Conservation (phyloP, 768 basidiomycete genomes). For the Pholiota conissans region DNA sequence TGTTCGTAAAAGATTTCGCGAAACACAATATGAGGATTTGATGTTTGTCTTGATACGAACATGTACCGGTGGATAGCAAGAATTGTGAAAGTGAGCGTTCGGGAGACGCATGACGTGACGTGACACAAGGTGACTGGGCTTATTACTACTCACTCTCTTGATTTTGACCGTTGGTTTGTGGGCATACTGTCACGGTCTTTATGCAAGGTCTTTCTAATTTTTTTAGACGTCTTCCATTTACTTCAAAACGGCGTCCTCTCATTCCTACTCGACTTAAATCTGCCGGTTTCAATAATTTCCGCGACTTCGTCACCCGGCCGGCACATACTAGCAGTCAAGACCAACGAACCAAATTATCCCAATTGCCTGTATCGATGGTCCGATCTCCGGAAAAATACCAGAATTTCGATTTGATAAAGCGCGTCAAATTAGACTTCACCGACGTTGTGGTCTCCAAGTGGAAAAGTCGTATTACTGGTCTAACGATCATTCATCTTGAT, state of each 20-base stretch:
- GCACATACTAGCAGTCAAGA: slow-evolving; percentile 22
- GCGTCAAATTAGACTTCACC: slow-evolving; percentile 74
- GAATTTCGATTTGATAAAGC: slow-evolving; percentile 83
- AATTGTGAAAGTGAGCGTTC: background rate
- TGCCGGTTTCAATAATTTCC: slow-evolving; percentile 15
- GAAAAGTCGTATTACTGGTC: slow-evolving; percentile 83
- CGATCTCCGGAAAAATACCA: slow-evolving; percentile 47
- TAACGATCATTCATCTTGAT: slow-evolving; percentile 87
- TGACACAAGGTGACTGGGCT: background rate
- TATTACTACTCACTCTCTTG: background rate
- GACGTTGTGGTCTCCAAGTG: slow-evolving; percentile 87
- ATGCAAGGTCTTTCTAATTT: slow-evolving; percentile 37
- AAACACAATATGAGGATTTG: background rate
- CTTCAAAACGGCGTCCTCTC: slow-evolving; percentile 14
- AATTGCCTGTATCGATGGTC: slow-evolving; percentile 26
- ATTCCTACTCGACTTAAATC: slow-evolving; percentile 15
- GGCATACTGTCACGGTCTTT: slow-evolving; percentile 13
- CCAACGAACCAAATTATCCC: slow-evolving; percentile 5
- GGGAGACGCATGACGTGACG: slow-evolving; percentile 1
- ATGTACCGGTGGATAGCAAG: background rate
- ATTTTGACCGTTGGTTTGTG: background rate
- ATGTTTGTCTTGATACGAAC: background rate
- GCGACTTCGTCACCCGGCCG: slow-evolving; percentile 29
- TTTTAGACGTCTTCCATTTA: slow-evolving; percentile 21
- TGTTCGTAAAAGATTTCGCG: background rate